Conservation (phyloP, 2,329 filamentous ascomycete genomes). For the Colletotrichum simmondsii region DNA sequence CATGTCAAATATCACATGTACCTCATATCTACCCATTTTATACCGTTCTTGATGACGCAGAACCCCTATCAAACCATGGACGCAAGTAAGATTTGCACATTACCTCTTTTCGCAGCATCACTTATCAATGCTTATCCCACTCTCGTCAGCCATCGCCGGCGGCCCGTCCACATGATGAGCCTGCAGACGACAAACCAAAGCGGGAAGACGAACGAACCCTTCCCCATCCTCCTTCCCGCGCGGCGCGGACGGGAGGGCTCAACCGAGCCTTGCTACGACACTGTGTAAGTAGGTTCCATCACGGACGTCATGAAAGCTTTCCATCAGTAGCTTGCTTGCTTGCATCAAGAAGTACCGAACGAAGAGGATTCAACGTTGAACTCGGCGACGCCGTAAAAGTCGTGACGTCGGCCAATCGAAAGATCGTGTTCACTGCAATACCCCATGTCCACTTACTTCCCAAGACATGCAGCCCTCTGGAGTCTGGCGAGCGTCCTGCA, state of each 20-base stretch:
- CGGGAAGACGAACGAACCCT: background rate
- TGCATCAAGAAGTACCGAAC: background rate
- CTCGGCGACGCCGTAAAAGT: background rate
- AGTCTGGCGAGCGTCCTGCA: background rate
- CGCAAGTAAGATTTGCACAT: background rate
- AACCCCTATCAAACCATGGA: background rate
- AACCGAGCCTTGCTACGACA: background rate
- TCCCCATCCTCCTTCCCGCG: background rate
- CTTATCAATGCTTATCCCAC: background rate
- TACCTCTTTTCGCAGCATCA: background rate
- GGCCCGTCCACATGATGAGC: constrained; percentile 1
- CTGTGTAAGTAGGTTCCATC: background rate
- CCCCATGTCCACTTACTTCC: background rate
- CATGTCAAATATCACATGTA: background rate
- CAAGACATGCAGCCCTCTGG: background rate
- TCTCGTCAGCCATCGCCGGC: background rate
- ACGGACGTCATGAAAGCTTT: background rate
- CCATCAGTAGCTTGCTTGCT: background rate
- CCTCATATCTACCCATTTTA: too few species aligned
- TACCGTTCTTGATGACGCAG: background rate
- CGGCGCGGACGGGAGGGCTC: background rate
- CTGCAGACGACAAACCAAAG: background rate
- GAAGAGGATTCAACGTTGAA: background rate
- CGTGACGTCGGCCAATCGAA: background rate
- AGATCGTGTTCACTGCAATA: background rate